phyloP scores from a whole-genome alignment of 2,329 filamentous ascomycete genomes.

The Cercospora janseana region DNA sequence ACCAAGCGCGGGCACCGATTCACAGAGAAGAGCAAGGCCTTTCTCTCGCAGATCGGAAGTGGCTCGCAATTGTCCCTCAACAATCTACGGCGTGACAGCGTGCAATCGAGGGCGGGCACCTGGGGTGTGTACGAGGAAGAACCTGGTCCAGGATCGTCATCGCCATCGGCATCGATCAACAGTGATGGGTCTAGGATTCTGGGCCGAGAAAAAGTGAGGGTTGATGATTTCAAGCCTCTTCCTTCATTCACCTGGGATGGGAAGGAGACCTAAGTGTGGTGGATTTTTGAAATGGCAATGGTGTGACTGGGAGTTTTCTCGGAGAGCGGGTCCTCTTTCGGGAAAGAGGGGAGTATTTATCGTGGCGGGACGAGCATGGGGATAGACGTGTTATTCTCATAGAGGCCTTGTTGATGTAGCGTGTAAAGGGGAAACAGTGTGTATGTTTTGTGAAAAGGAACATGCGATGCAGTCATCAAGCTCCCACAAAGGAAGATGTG shows the following conservation, averaged over 20 bases:
- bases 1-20: not conserved
- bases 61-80: conserved; percentile 4
- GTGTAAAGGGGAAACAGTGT: no score
- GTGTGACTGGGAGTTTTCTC: not conserved
- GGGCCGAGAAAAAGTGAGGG: not conserved
- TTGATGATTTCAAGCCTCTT: not conserved
- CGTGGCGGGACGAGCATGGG: no score
- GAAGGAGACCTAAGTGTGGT: conserved; percentile 3
- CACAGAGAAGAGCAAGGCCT: conserved; percentile 8
- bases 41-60: conserved; percentile 2
- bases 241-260: conserved; percentile 2
- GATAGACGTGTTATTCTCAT: no score
- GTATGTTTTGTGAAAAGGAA: no score
- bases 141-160: not conserved
- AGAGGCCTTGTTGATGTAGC: no score
- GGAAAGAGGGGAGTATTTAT: no score
- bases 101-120: not conserved
- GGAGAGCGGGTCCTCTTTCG: conserved; percentile 1
- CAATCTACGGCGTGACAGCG: not conserved
- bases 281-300: no score
- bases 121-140: conserved; percentile 1
- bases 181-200: conserved; percentile 1
- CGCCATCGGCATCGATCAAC: not conserved
- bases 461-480: no score
- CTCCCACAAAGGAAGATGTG: no score